Percentiles rank a stretch among this genome's conserved stretches.
Conservation (phyloP, 176 grass and related monocot genomes). For the Bolboschoenus planiculmis region DNA sequence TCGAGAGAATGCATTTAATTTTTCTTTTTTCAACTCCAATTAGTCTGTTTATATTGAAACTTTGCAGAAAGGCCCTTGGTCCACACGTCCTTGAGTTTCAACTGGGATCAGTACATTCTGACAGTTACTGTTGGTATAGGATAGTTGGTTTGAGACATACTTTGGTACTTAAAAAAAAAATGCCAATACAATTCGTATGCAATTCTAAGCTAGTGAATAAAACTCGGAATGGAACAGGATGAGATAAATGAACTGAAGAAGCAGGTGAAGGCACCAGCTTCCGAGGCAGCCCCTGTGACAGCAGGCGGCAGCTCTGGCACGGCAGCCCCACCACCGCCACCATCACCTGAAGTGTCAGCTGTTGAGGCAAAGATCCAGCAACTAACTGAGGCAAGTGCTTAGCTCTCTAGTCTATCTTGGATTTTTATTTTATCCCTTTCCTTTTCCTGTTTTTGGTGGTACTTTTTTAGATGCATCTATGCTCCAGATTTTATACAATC, state of each 20-base stretch:
- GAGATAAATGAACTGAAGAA: conserved; percentile 88
- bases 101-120: background rate
- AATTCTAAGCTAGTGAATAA: background rate
- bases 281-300: conserved; percentile 8
- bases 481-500: background rate
- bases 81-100: background rate
- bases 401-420: background rate
- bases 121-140: background rate
- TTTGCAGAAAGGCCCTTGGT: background rate
- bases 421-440: background rate
- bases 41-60: background rate
- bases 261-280: conserved; percentile 47
- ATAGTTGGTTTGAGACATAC: background rate
- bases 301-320: conserved; percentile 30
- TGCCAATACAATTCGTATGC: background rate
- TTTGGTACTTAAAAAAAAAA: background rate
- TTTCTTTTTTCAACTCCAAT: background rate
- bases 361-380: conserved; percentile 64
- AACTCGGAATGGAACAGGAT: conserved; percentile 22
- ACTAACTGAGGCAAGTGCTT: conserved; percentile 52
- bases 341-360: conserved; percentile 29
- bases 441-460: background rate
- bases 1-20: background rate
- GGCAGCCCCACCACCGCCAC: background rate
- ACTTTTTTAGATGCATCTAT: background rate